These are phyloP conservation scores for Omphalotus guepiniiformis DNA, from an alignment of 768 basidiomycete genomes.

Conservation along the genomic window DNA sequence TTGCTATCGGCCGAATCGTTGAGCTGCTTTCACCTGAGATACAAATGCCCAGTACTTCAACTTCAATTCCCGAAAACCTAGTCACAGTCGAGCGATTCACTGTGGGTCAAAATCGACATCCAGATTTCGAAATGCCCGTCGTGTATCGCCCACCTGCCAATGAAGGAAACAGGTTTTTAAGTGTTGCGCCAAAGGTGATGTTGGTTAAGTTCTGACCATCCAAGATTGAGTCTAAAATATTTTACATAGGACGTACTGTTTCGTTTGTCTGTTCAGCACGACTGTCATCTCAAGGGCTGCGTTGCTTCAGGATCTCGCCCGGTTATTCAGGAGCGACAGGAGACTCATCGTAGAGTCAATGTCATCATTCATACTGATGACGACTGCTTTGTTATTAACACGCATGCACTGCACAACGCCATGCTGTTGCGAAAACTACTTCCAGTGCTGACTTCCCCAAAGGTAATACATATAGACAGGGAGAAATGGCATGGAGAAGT, in stretches of 20 bases:
- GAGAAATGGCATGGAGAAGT: neutral
- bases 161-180: neutral
- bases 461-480: neutral
- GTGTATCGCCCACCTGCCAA: neutral
- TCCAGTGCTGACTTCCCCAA: constrained; percentile 1
- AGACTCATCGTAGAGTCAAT: neutral
- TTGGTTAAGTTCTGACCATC: neutral
- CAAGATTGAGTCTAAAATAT: neutral
- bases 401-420: constrained; percentile 11
- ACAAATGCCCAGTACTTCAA: neutral
- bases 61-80: neutral
- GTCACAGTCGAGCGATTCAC: neutral
- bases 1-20: no score
- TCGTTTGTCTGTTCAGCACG: constrained; percentile 15
- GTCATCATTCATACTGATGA: constrained; percentile 12
- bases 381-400: constrained; percentile 15
- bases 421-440: neutral
- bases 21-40: neutral
- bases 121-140: neutral
- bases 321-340: constrained; percentile 10
- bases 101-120: neutral
- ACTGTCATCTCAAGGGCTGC: constrained; percentile 14
- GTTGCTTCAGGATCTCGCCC: neutral
- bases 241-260: neutral
- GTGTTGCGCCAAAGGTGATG: neutral